Evolutionary conservation across 768 basidiomycete genomes (phyloP).

Genomic region (Boletus speciosus): DNA sequence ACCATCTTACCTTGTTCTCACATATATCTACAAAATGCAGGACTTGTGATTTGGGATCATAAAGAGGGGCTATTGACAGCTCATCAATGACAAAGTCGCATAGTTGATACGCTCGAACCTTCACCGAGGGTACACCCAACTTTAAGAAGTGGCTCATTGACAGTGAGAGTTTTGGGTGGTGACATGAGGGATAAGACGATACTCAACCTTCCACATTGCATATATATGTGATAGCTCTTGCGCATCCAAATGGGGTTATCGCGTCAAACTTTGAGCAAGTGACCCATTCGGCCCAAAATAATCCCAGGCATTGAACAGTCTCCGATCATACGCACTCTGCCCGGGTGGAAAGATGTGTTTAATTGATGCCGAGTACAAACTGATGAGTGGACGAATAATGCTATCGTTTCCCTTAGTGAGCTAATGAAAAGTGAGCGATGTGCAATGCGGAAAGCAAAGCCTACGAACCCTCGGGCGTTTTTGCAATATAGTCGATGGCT

Average conservation of each 20-base stretch:
- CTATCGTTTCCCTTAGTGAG: constrained; percentile 38
- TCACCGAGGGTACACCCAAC: constrained; percentile 59
- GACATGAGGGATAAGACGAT: constrained; percentile 7
- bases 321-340: neutral
- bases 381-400: constrained; percentile 6
- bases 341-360: constrained; percentile 6
- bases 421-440: constrained; percentile 31
- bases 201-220: neutral
- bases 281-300: constrained; percentile 5
- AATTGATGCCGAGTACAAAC: constrained; percentile 21
- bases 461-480: constrained; percentile 79
- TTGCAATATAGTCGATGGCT: constrained; percentile 95
- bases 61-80: constrained; percentile 50
- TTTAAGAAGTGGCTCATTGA: constrained; percentile 44
- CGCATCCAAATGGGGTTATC: constrained; percentile 8
- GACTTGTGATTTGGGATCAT: constrained; percentile 48
- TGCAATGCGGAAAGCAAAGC: constrained; percentile 4
- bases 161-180: constrained; percentile 15
- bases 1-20: constrained; percentile 15
- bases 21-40: constrained; percentile 69
- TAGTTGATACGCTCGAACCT: constrained; percentile 37
- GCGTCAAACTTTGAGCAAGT: constrained; percentile 3
- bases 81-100: neutral
- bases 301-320: neutral
- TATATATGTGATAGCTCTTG: constrained; percentile 9